Evolutionary conservation across 2,329 filamentous ascomycete species (phyloP), one percentile per base, ranked within the genome.

Genomic region (Epicoccum nigrum): DNA sequence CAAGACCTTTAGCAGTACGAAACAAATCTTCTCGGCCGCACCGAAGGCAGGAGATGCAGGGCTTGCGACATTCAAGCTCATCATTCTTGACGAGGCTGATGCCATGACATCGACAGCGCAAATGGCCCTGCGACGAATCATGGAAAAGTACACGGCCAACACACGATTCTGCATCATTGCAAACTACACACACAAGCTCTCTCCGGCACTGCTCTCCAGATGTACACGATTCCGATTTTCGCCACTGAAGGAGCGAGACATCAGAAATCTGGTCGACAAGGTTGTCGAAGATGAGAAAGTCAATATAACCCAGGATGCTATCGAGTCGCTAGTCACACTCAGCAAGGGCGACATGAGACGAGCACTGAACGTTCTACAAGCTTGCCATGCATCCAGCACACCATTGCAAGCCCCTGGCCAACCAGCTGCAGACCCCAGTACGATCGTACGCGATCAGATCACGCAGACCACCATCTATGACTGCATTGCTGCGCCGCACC

Each of bases 81-180:
- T 99, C 70, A 90, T 99, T 47, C 84, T 99, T 4, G 94, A 99
- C 74, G 94, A 99, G 79, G 94, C 94, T n/a, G 94, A 99, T 73
- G 94, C 94, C 45, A 99, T 99, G 94, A 99, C 94, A n/a, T 89
- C 90, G 45, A 95, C 93, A 0, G 94, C 94, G 5, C 94, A 99
- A 76, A 99, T 99, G 93, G 94, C 94, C 0, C 80, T 99, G 47
- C 85, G 94, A 56, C 82, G 94, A 39, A 97, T 99, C 69, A 99
- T 99, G 94, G 94, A 99, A 72, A 96, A 96, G 77, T 99, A 99
- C 78, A 99, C 94, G 0, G 90, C 90, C 54, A 99, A 99, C 77
- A 97, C 94, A 2, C 83, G 94, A 44, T 99, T 99, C 77, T 97
- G 93, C 77, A 91, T 99, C 70, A 97, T 99, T 64, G 94, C 94